Conservation (phyloP, 495 filamentous ascomycete species). For the Elaphomyces granulatus region DNA sequence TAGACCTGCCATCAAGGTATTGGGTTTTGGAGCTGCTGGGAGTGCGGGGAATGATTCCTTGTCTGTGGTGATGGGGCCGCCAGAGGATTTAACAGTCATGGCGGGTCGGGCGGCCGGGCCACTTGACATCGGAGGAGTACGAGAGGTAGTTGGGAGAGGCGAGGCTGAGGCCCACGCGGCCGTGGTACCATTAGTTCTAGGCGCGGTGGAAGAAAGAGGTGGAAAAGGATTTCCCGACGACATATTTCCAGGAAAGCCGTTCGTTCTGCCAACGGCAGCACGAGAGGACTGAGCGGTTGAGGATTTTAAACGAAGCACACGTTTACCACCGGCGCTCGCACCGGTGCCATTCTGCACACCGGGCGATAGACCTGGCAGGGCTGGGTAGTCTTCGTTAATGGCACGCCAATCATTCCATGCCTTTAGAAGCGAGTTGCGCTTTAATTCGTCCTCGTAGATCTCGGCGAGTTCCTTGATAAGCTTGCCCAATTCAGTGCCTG, state of each 20-base stretch:
- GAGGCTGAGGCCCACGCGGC: slow-evolving; percentile 19
- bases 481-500: slow-evolving; percentile 66
- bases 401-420: slow-evolving; percentile 92
- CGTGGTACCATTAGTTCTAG: slow-evolving; percentile 17
- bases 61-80: slow-evolving; percentile 18
- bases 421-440: slow-evolving; percentile 54
- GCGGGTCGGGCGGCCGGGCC: slow-evolving; percentile 13
- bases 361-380: slow-evolving; percentile 53
- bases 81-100: slow-evolving; percentile 11
- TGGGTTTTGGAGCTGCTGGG: slow-evolving; percentile 62
- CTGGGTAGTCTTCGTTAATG: slow-evolving; percentile 92
- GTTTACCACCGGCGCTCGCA: slow-evolving; percentile 31
- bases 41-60: slow-evolving; percentile 67
- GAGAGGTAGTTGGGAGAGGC: slow-evolving; percentile 18
- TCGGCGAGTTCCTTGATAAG: slow-evolving; percentile 87
- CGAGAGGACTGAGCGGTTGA: slow-evolving; percentile 62
- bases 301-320: slow-evolving; percentile 60
- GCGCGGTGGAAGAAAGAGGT: slow-evolving; percentile 29
- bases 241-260: slow-evolving; percentile 20
- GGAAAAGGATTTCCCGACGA: slow-evolving; percentile 31
- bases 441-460: slow-evolving; percentile 70
- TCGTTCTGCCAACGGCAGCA: slow-evolving; percentile 38
- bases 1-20: slow-evolving; percentile 67
- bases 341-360: slow-evolving; percentile 31
- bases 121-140: slow-evolving; percentile 12